phyloP scores from a whole-genome alignment of 2,329 filamentous ascomycete species.

The Ambrosiella cleistominuta region DNA sequence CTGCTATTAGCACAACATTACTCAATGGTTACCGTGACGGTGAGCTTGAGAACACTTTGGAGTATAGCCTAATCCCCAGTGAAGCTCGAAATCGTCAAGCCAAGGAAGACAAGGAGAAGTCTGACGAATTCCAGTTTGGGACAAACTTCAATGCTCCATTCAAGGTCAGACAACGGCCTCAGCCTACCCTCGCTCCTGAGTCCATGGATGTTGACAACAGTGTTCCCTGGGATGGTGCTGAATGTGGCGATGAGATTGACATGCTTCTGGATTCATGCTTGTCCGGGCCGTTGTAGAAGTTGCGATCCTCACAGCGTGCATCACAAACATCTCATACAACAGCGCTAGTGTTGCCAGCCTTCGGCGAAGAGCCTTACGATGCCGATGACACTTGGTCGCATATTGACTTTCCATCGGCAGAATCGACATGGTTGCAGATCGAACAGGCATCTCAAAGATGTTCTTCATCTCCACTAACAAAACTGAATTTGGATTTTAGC shows the following conservation, averaged over 20 bases:
- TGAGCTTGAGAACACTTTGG: constrained; percentile 50
- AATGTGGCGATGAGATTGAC: constrained; percentile 35
- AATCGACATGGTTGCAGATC: no score
- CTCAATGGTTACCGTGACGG: constrained; percentile 56
- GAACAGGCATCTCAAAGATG: no score
- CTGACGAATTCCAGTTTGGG: constrained; percentile 29
- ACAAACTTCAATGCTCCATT: constrained; percentile 12
- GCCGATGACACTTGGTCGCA: no score
- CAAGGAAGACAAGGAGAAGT: constrained; percentile 17
- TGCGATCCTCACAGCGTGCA: not conserved
- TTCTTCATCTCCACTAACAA: no score
- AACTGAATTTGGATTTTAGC: no score
- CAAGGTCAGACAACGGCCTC: constrained; percentile 15
- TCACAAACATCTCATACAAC: not conserved
- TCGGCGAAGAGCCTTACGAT: no score
- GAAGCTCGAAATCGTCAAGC: constrained; percentile 13
- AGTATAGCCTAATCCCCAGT: constrained; percentile 37
- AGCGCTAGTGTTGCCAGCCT: no score
- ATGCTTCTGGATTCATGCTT: constrained; percentile 39
- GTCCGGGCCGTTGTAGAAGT: constrained; percentile 18
- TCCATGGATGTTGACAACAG: constrained; percentile 44
- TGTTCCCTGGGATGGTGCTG: constrained; percentile 45
- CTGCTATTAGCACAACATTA: constrained; percentile 53
- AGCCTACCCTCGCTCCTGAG: constrained; percentile 20
- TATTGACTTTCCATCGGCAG: no score